Evolutionary conservation across 2,329 filamentous ascomycete species (phyloP).

Genomic region (Ilyonectria sp.): DNA sequence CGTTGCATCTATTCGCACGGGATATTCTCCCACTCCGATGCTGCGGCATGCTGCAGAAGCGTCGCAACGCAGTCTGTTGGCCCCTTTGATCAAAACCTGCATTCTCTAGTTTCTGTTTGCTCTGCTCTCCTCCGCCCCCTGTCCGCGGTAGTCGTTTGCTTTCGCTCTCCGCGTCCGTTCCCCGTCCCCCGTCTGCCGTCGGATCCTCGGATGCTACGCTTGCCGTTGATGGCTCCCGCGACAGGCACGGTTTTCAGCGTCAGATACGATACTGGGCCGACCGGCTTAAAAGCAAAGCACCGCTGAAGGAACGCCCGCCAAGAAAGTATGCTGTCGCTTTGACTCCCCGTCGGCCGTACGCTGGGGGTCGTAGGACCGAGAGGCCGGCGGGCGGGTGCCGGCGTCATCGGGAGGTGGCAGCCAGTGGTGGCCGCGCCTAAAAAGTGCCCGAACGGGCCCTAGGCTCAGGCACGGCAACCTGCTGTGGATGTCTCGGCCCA

Average conservation of each 20-base stretch:
- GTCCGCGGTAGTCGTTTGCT: neutral
- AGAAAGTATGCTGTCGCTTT: neutral
- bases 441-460: constrained; percentile 19
- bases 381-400: no score
- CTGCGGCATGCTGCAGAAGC: no score
- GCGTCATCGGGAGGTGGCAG: no score
- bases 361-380: no score
- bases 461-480: constrained; percentile 22
- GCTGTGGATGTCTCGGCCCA: constrained; percentile 32
- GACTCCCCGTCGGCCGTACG: neutral
- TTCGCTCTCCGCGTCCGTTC: neutral
- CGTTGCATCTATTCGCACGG: neutral
- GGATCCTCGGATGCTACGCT: constrained; percentile 20
- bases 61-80: neutral
- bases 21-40: no score
- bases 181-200: neutral
- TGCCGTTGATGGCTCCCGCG: constrained; percentile 1
- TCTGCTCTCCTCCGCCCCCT: neutral
- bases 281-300: no score
- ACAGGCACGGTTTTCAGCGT: neutral
- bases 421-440: constrained; percentile 9
- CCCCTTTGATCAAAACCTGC: neutral
- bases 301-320: neutral
- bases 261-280: no score
- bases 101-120: neutral